Percentiles rank a stretch among this genome's conserved stretches.
Conservation (phyloP, 306 rosid genomes). For the Vigna reflexopilosa region DNA sequence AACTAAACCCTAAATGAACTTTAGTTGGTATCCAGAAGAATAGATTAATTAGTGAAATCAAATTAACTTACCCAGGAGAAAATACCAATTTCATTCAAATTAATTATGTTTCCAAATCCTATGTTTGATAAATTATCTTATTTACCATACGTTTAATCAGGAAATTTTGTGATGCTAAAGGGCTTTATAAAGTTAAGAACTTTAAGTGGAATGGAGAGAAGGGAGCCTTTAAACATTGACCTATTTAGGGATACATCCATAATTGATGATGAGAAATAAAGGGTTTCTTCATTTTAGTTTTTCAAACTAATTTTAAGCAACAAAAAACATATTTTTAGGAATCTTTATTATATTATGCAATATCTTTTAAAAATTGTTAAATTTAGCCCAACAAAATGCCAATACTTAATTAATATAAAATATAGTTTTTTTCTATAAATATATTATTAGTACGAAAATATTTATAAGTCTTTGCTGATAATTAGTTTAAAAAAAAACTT, state of each 20-base stretch:
- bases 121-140: conserved; percentile 42
- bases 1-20: conserved; percentile 21
- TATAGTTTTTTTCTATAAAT: too few relatives aligned
- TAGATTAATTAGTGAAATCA: conserved; percentile 3
- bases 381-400: background rate
- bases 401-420: background rate
- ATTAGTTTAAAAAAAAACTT: too few relatives aligned
- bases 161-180: conserved; percentile 40
- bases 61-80: background rate
- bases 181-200: conserved; percentile 26
- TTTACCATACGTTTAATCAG: conserved; percentile 31
- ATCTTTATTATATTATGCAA: too few relatives aligned
- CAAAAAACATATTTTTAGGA: too few relatives aligned
- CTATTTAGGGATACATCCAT: background rate
- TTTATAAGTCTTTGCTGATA: too few relatives aligned
- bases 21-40: background rate
- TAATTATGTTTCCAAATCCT: conserved; percentile 36
- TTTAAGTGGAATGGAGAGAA: conserved; percentile 29
- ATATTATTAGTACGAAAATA: too few relatives aligned
- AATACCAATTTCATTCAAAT: conserved; percentile 27
- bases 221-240: background rate
- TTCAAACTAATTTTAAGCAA: too few relatives aligned
- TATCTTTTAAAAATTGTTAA: background rate
- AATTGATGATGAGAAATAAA: too few relatives aligned
- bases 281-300: too few relatives aligned